Base-by-base conservation (phyloP, 352 stramenopile genomes). In the Detonula confervacea region DNA sequence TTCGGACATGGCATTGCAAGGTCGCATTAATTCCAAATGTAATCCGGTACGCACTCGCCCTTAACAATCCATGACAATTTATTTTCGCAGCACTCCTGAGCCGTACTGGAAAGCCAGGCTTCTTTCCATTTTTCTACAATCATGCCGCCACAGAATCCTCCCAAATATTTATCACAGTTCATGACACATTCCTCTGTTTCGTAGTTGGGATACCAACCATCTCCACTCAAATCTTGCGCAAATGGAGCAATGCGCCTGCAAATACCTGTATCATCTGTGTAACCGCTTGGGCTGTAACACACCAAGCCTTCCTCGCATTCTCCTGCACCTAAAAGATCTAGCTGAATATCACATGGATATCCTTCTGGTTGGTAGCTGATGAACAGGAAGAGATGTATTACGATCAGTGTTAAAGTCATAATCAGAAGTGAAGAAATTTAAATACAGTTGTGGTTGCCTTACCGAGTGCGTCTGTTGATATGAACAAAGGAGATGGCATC, bases 281-380 rank as follows among this genome's bases (percentile, higher is more conserved):
- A 18, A 57, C 47, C 22, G 12, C n/a, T n/a, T 6, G 20, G 22
- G 7, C 14, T 57, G 20, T 18, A 33, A 35, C 47, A 57, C 1
- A 57, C 22, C n/a, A 49, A 12, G 22, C 46, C 46, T 29, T 29
- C 46, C 46, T 24, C 18, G n/a, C 46, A 55, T 29, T 55, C 46
- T 57, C 22, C 47, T 57, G 5, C 7, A 22, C 47, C 47, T 1
- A n/a, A 18, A 57, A 57, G 18, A 9, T 57, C 47, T 57, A 18
- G 47, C 27, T 57, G 20, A 24, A 57, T 35, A 3, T 11, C n/a
- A 35, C 47, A 57, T 35, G 47, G 20, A 30, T 57, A 35, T 3
- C 47, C 47, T 57, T 57, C 47, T 35, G 1, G 47, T 57, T 57
- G 20, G 18, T 54, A 54, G 27, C 47, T 57, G 22, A 57, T 14